Evolutionary conservation across 768 basidiomycete genomes (phyloP).

Genomic region (Lentinus brumalis): DNA sequence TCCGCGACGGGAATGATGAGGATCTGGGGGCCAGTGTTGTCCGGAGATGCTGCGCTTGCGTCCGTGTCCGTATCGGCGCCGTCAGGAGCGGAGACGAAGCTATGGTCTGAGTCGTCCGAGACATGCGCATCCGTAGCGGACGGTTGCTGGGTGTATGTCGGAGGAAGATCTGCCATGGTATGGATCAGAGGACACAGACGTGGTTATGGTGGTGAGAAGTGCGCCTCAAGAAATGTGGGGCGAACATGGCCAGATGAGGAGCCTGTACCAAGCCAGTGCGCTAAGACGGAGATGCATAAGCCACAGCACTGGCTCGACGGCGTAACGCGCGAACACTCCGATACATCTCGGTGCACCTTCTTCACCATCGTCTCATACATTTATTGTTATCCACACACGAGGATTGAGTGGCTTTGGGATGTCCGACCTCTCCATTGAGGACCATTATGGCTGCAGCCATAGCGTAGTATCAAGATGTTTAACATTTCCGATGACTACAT

Average conservation of each 20-base stretch:
- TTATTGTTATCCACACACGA: no score
- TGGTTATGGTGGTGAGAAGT: not conserved
- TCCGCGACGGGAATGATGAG: slow-evolving; percentile 73
- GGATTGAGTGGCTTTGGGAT: no score
- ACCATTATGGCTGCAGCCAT: no score
- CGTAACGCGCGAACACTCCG: not conserved
- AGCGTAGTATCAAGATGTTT: not conserved
- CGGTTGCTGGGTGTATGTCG: slow-evolving; percentile 28
- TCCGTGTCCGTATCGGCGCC: not conserved
- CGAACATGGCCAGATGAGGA: slow-evolving; percentile 2
- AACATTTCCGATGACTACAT: not conserved
- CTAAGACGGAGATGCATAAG: not conserved
- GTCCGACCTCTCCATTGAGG: no score
- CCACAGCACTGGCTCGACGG: not conserved
- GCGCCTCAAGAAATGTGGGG: not conserved
- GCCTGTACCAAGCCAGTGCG: not conserved
- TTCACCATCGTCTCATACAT: not conserved
- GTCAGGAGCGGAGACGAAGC: slow-evolving; percentile 20
- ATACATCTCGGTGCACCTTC: not conserved
- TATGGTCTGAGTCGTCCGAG: slow-evolving; percentile 9
- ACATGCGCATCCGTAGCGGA: slow-evolving; percentile 15
- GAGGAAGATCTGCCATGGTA: slow-evolving; percentile 26
- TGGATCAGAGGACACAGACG: not conserved
- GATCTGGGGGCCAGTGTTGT: slow-evolving; percentile 52
- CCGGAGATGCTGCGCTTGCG: slow-evolving; percentile 28